Evolutionary conservation across 495 filamentous ascomycete species (phyloP), one percentile per base, ranked within the genome.

Genomic region (Neurospora tetrasperma): DNA sequence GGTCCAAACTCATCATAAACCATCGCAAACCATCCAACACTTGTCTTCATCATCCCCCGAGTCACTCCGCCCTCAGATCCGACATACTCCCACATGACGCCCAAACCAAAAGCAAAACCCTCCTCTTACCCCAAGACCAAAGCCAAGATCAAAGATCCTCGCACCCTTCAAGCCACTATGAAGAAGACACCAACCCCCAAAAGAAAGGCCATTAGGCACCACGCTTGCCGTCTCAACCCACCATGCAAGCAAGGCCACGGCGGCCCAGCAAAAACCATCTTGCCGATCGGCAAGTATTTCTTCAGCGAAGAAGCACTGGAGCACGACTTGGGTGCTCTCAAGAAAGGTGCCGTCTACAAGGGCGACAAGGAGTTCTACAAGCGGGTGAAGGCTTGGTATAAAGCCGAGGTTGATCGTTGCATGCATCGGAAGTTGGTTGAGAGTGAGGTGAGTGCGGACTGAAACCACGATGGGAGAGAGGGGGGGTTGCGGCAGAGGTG

Each of bases 331-430:
- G 42, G 7, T 0, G 75, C 79, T 35, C 73, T 80, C 7, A 74
- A 69, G 31, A 72, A 23, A 42, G 74, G 77, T 9, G 72, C 74
- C 0, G 11, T 78, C 7, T 79, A 80, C 70, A 31, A 23, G 9
- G 39, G 35, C 14, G 46, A 73, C 1, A 35, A 3, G 3, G 78
- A 80, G 39, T 81, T 81, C 59, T 75, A 74, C 43, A 70, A 59
- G n/a, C 75, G 78, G 0, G 77, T 74, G 0, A 74, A 71, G 44
- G 73, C 77, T 9, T 81, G 79, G 79, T 81, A 79, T 74, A 81
- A 79, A 69, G 77, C 77, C 62, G 78, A 80, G 69, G 74, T 79
- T 9, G 76, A 79, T 62, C 76, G 79, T 0, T 39, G 72, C 3
- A 4, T 75, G 5, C 76, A 80, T 27, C 39, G 70, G 0, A 68